Percentiles rank a stretch among this genome's conserved stretches.
Evolutionary conservation across 495 filamentous ascomycete genomes (phyloP).

Genomic region (Sabuloglossum arenarium): DNA sequence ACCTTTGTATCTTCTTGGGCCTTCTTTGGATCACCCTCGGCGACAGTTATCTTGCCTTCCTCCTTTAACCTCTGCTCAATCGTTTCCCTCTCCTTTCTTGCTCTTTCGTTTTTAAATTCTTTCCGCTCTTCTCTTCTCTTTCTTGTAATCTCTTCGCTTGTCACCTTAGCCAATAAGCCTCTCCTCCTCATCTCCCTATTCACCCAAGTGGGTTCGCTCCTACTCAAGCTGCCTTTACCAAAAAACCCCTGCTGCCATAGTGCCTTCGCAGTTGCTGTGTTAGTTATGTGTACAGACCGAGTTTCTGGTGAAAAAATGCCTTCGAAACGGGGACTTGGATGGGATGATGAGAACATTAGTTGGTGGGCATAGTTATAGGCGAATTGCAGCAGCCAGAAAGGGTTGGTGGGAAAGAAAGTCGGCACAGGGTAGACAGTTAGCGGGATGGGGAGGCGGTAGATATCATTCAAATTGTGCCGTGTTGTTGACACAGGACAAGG

Average conservation of each 20-base stretch:
- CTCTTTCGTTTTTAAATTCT: constrained; percentile 72
- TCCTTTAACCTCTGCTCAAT: constrained; percentile 49
- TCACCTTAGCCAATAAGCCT: constrained; percentile 37
- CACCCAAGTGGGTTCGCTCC: constrained; percentile 87
- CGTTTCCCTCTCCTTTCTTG: constrained; percentile 58
- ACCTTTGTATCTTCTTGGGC: not conserved
- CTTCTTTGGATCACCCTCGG: not conserved
- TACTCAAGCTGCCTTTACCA: constrained; percentile 78
- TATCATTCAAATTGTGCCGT: constrained; percentile 39
- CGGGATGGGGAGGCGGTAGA: constrained; percentile 65
- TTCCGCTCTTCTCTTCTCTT: constrained; percentile 58
- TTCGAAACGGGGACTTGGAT: constrained; percentile 41
- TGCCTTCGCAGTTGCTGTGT: constrained; percentile 47
- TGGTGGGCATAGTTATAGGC: constrained; percentile 52
- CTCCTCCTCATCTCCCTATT: constrained; percentile 54
- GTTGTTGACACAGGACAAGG: not conserved
- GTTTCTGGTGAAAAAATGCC: constrained; percentile 62
- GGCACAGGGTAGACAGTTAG: constrained; percentile 65
- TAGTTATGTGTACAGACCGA: constrained; percentile 65
- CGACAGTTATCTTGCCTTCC: constrained; percentile 25
- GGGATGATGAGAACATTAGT: constrained; percentile 40
- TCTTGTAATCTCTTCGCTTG: constrained; percentile 62
- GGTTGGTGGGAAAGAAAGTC: constrained; percentile 76
- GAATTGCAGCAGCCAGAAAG: constrained; percentile 64
- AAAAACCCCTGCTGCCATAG: constrained; percentile 95